A percentile compares a stretch with the other conserved stretches of the same genome.
These are phyloP conservation scores for Triticum monococcum DNA, from an alignment of 176 grass and related monocot species.

Conservation along the genomic window DNA sequence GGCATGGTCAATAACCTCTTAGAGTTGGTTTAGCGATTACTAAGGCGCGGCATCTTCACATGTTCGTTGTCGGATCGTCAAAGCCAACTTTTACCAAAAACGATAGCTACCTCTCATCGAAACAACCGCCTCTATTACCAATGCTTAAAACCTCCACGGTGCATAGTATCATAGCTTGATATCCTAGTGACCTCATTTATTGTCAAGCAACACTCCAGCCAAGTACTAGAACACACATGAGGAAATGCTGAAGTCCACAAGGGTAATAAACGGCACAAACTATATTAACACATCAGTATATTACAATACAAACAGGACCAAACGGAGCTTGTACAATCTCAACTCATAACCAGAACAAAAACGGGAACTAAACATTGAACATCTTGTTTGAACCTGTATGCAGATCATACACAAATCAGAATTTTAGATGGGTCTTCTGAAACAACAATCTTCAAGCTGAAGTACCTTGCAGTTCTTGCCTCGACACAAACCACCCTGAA, in stretches of 20 bases:
- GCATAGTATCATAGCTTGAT: too few species aligned
- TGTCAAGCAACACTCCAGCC: too few species aligned
- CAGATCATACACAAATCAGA: slow-evolving; percentile 5
- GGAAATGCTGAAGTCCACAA: not conserved
- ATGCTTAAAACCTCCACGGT: too few species aligned
- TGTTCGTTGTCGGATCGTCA: too few species aligned
- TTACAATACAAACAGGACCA: slow-evolving; percentile 12
- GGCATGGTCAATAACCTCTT: too few species aligned
- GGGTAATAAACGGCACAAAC: not conserved
- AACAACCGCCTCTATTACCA: too few species aligned
- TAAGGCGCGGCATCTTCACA: too few species aligned
- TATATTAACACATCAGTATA: not conserved
- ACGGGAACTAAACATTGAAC: not conserved
- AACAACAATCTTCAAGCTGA: not conserved
- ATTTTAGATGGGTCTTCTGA: not conserved
- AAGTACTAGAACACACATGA: not conserved
- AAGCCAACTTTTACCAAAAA: too few species aligned
- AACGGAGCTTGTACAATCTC: not conserved
- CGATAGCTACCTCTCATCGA: too few species aligned
- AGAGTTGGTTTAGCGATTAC: too few species aligned
- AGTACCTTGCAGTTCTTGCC: not conserved
- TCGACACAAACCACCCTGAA: not conserved
- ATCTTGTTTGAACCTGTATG: not conserved
- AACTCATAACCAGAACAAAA: not conserved
- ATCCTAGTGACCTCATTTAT: too few species aligned